phyloP scores from a whole-genome alignment of 495 filamentous ascomycete species.

The Xylaria cubensis region DNA sequence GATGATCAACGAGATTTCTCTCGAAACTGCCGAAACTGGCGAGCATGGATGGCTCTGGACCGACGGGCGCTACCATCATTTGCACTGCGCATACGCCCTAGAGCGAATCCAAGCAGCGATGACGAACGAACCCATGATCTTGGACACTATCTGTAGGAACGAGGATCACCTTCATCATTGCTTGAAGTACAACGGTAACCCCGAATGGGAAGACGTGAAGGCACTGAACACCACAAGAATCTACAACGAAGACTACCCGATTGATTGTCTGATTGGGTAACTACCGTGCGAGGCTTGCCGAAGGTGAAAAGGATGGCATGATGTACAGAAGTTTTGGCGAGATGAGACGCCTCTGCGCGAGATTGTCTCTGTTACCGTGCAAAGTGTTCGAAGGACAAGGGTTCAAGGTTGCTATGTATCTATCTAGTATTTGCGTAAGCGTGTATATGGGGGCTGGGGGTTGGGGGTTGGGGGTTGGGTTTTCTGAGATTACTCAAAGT shows the following conservation, averaged over 20 bases:
- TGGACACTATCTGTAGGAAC: conserved; percentile 19
- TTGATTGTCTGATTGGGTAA: conserved; percentile 11
- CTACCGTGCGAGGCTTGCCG: not conserved
- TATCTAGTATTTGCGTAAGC: not conserved
- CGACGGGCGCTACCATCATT: conserved; percentile 5
- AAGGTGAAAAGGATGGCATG: too few relatives aligned
- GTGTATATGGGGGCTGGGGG: not conserved
- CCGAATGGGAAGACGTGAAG: conserved; percentile 14
- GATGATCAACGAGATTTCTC: conserved; percentile 18
- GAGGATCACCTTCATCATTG: conserved; percentile 17
- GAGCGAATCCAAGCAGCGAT: conserved; percentile 10
- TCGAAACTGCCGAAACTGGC: conserved; percentile 11
- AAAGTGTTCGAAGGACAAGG: not conserved
- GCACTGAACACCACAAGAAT: conserved; percentile 20
- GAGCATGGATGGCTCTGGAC: conserved; percentile 15
- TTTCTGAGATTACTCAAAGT: not conserved
- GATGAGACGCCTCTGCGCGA: not conserved
- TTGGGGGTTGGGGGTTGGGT: not conserved
- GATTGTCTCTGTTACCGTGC: not conserved
- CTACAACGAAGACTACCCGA: conserved; percentile 2
- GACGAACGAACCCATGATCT: not conserved
- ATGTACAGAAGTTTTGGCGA: not conserved
- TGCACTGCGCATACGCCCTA: conserved; percentile 17
- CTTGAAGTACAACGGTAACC: conserved; percentile 1
- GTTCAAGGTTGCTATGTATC: not conserved